Conservation (phyloP, 345 rosid species). For the Rhizophora apiculata region DNA sequence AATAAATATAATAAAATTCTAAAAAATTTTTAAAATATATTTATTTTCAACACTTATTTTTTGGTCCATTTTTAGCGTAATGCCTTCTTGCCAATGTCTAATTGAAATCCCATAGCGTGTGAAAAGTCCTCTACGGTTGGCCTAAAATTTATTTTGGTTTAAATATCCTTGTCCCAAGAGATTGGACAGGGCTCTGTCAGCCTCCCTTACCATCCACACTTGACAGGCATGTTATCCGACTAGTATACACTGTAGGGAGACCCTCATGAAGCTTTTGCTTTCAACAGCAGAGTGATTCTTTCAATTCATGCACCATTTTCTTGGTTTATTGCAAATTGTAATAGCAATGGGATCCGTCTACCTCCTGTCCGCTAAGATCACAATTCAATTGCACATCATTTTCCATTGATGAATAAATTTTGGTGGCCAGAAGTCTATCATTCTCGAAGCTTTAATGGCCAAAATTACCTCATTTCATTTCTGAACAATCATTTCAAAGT, state of each 20-base stretch:
- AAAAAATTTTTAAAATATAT: too few relatives aligned
- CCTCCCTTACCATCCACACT: too few relatives aligned
- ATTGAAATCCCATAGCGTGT: too few relatives aligned
- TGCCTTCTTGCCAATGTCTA: too few relatives aligned
- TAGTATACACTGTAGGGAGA: conserved; percentile 4
- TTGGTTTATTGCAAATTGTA: conserved; percentile 1
- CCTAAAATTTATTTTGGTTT: too few relatives aligned
- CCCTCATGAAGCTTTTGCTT: conserved; percentile 1
- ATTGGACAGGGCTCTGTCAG: too few relatives aligned
- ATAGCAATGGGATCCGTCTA: conserved; percentile 24
- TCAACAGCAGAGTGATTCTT: conserved; percentile 5
- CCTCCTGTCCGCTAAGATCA: conserved; percentile 21
- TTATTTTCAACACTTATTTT: too few relatives aligned
- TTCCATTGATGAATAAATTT: conserved; percentile 15
- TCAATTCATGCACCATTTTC: conserved; percentile 8
- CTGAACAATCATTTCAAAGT: conserved; percentile 27
- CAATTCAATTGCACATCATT: conserved; percentile 28
- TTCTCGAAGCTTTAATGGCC: conserved; percentile 14
- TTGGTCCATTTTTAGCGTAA: too few relatives aligned
- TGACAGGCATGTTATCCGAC: conserved; percentile 6
- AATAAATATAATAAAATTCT: too few relatives aligned
- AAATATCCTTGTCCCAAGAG: too few relatives aligned
- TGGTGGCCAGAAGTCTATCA: conserved; percentile 10
- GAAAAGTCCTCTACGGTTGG: too few relatives aligned
- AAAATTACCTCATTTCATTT: conserved; percentile 14